A percentile compares a stretch with the other conserved stretches of the same genome.
phyloP scores from a whole-genome alignment of 805 yeast species.

The Candida nemodendra region DNA sequence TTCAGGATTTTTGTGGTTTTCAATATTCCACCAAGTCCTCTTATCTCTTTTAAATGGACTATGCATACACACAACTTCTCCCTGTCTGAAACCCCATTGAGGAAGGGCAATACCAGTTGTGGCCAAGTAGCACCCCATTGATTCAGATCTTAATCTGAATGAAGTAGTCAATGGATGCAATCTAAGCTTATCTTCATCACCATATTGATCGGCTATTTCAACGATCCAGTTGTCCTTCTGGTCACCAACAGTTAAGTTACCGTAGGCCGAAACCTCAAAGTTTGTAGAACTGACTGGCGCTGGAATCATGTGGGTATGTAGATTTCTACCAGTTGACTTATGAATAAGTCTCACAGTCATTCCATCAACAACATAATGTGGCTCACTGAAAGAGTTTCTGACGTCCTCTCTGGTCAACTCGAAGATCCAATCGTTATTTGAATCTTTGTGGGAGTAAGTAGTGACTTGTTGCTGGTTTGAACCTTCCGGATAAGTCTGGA shows the following conservation, averaged over 20 bases:
- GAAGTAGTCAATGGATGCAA: conserved; percentile 77
- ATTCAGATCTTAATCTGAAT: conserved; percentile 63
- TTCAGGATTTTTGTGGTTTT: conserved; percentile 58
- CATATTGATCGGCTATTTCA: conserved; percentile 69
- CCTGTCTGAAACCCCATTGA: conserved; percentile 82
- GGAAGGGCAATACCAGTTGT: conserved; percentile 70
- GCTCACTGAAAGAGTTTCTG: conserved; percentile 32
- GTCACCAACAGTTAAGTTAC: conserved; percentile 70
- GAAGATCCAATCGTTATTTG: conserved; percentile 78
- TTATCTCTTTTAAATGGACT: conserved; percentile 70
- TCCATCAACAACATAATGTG: conserved; percentile 52
- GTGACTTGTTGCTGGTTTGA: conserved; percentile 94
- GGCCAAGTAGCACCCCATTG: conserved; percentile 73
- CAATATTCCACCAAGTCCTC: conserved; percentile 88
- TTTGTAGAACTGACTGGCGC: conserved; percentile 69
- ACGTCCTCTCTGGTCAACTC: conserved; percentile 54
- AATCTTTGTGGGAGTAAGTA: conserved; percentile 85
- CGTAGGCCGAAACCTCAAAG: conserved; percentile 88
- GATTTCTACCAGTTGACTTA: conserved; percentile 62
- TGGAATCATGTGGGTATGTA: conserved; percentile 78
- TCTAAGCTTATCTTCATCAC: conserved; percentile 47
- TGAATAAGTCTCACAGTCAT: conserved; percentile 73
- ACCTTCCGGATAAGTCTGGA: conserved; percentile 84
- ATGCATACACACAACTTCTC: conserved; percentile 81
- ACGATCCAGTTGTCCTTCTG: conserved; percentile 86